Percentiles rank a stretch among this genome's conserved stretches.
These are phyloP conservation scores for Rhizophagus clarus DNA, from an alignment of 192 early-diverging fungal genomes.

Conservation along the genomic window DNA sequence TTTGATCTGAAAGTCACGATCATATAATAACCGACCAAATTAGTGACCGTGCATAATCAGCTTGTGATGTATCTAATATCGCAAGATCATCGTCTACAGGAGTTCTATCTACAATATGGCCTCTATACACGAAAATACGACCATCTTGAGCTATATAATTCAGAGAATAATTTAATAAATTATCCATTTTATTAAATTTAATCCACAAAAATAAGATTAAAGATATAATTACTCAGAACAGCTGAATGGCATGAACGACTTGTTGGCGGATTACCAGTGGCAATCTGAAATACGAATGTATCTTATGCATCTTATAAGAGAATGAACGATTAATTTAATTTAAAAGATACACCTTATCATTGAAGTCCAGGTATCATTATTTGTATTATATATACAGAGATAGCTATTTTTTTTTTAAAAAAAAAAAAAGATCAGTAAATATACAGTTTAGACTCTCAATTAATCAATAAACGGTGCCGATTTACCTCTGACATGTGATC, in stretches of 20 bases:
- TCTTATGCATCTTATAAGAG: neutral
- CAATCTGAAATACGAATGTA: neutral
- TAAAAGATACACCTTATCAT: neutral
- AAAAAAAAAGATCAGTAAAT: neutral
- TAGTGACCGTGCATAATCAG: conserved; percentile 1
- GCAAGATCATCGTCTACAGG: neutral
- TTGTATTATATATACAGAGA: conserved; percentile 16
- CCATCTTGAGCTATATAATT: conserved; percentile 2
- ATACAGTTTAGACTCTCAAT: no score
- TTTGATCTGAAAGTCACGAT: neutral
- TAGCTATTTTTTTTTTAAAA: neutral
- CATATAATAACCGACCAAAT: conserved; percentile 6
- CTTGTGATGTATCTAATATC: neutral
- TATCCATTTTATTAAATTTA: neutral
- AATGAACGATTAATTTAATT: neutral
- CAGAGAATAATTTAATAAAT: neutral
- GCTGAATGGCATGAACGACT: neutral
- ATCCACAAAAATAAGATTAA: neutral
- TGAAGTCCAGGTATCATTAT: neutral
- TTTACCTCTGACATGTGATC: neutral
- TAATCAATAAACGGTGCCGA: no score
- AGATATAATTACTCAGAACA: conserved; percentile 6
- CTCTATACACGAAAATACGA: conserved; percentile 15
- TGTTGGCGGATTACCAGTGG: neutral
- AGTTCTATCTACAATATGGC: neutral